Conservation (phyloP, 306 rosid species). For the Cicer bijugum region DNA sequence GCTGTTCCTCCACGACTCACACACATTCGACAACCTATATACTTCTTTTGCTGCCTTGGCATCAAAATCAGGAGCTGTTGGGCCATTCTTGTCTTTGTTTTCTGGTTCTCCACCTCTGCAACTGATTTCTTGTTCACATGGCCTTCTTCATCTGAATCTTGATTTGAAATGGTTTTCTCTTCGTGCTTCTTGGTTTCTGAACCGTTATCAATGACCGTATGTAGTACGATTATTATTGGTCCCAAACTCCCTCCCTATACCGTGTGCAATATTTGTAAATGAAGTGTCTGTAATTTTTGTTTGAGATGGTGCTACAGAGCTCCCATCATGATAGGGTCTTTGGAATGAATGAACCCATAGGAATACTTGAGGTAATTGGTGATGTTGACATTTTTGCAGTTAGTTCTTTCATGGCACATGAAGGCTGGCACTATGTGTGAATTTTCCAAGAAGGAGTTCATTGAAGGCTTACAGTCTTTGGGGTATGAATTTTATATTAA, state of each 20-base stretch:
- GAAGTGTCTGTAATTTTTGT: neutral
- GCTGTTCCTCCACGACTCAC: no score
- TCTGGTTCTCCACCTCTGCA: no score
- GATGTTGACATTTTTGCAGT: slow-evolving; percentile 60
- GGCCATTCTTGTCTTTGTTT: no score
- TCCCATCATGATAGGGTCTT: neutral
- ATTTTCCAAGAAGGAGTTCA: slow-evolving; percentile 92
- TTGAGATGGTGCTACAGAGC: neutral
- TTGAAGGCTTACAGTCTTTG: slow-evolving; percentile 83
- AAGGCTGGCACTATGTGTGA: slow-evolving; percentile 99
- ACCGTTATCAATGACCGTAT: no score
- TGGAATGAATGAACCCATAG: neutral
- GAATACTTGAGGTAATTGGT: slow-evolving; percentile 34
- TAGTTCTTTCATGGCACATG: slow-evolving; percentile 99
- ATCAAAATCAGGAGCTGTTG: no score
- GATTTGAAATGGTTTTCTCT: no score
- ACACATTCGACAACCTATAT: no score
- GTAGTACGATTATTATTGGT: no score
- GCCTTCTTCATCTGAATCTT: no score
- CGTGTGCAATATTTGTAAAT: slow-evolving; percentile 9
- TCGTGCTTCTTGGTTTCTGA: no score
- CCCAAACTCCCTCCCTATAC: neutral
- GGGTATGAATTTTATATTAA: slow-evolving; percentile 59
- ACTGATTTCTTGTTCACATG: no score
- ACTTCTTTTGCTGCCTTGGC: no score